A percentile compares a stretch with the other conserved stretches of the same genome.
Evolutionary conservation across 768 basidiomycete species (phyloP).

Genomic region (Rhodotorula diobovata): DNA sequence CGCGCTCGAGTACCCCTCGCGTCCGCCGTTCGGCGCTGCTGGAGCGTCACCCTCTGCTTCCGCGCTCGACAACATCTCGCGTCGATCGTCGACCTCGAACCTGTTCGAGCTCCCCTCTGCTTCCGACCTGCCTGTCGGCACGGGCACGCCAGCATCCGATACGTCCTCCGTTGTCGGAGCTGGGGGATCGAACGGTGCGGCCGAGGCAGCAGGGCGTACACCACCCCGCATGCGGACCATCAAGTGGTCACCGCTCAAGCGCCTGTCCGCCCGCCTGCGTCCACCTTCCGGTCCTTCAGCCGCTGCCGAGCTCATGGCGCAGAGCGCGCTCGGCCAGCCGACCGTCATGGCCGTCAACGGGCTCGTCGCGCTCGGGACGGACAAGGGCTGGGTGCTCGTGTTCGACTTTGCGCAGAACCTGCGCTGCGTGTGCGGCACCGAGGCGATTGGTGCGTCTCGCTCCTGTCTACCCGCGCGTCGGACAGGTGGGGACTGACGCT

Average conservation of each 20-base stretch:
- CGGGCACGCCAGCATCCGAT: slow-evolving; percentile 5
- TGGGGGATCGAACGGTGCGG: too few relatives aligned
- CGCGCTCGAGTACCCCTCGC: slow-evolving; percentile 53
- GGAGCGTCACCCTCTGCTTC: slow-evolving; percentile 17
- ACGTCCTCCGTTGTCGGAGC: neutral
- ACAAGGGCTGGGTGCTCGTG: slow-evolving; percentile 68
- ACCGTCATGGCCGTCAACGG: slow-evolving; percentile 81
- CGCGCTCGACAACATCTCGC: slow-evolving; percentile 20
- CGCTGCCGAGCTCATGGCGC: slow-evolving; percentile 42
- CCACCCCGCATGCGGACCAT: slow-evolving; percentile 58
- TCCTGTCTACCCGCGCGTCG: neutral
- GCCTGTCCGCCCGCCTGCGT: slow-evolving; percentile 59
- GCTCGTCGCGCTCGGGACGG: slow-evolving; percentile 81
- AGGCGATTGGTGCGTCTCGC: slow-evolving; percentile 56
- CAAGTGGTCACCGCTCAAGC: slow-evolving; percentile 66
- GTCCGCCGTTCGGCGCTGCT: neutral
- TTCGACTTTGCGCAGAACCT: slow-evolving; percentile 88
- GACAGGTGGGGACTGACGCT: neutral
- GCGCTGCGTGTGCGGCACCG: slow-evolving; percentile 70
- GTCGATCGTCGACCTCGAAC: slow-evolving; percentile 28
- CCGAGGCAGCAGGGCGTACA: neutral
- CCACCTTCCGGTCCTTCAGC: slow-evolving; percentile 44
- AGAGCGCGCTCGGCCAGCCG: slow-evolving; percentile 62
- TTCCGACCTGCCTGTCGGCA: slow-evolving; percentile 16
- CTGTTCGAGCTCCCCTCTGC: slow-evolving; percentile 25